Base-by-base conservation (phyloP, 495 filamentous ascomycete species). In the Penicillium waksmanii region DNA sequence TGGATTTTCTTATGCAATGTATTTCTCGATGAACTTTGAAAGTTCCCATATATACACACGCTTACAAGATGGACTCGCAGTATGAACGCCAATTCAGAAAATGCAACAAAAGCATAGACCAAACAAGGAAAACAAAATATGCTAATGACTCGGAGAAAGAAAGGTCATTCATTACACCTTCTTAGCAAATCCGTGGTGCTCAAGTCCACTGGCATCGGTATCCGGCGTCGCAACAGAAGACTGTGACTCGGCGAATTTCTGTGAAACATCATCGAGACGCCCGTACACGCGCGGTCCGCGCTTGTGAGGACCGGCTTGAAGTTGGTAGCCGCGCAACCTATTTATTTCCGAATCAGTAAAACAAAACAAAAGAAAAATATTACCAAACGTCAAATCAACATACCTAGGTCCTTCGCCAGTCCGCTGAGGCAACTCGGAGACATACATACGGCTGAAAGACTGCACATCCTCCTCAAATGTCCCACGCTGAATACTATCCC, bases 301-400 rank as follows among this genome's bases (percentile, higher is more conserved):
- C 72, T 82, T 48, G 23, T 48, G 18, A 88, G 21, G 76, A 70
- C 57, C 89, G 85, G 85, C 81, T 67, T 89, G 90, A 59, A 87
- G 88, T 64, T 96, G 90, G 62, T 98, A 96, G 21, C 94, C 94
- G 63, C 94, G 84, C 42, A 93, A 78, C 60, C 87, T 87, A 54
- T 33, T 44, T 21, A 31, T 8, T 31, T 8, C 27, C 11, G 18
- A 17, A 46, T 62, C 57, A 66, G 58, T 21, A 38, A 25, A 18
- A n/a, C n/a, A n/a, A n/a, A n/a, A n/a, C n/a, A 3, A 23, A 23
- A 3, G 23, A 23, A 23, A 0, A 23, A 23, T 3, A 23, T 23
- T 23, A 23, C 1, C 36, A 38, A 31, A 12, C 1, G 17, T 2
- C n/a, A 23, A 43, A 52, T 36, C 7, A 3, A 67, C 68, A 56